Evolutionary conservation across 2,329 filamentous ascomycete genomes (phyloP).

Genomic region (Penicillium sp.): DNA sequence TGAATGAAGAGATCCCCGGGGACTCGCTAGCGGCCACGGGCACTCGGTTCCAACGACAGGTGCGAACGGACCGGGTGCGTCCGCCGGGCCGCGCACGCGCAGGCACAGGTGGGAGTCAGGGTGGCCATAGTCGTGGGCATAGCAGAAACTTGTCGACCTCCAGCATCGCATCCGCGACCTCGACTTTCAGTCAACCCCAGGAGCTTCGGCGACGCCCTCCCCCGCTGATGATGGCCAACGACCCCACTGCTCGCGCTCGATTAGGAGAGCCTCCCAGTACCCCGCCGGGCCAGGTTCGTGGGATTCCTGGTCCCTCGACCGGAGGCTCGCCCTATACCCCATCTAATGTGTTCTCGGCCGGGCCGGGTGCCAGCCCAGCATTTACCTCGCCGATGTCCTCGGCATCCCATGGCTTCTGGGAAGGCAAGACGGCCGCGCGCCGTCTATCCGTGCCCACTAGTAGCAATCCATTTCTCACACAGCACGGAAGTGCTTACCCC

Average conservation of each 20-base stretch:
- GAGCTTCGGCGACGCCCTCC: constrained; percentile 71
- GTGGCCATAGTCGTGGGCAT: constrained; percentile 71
- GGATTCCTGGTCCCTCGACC: constrained; percentile 65
- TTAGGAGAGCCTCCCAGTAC: constrained; percentile 61
- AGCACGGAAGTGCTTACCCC: constrained; percentile 55
- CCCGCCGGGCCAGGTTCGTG: constrained; percentile 62
- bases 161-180: constrained; percentile 74
- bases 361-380: constrained; percentile 67
- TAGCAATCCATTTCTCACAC: constrained; percentile 69
- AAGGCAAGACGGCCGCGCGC: constrained; percentile 64
- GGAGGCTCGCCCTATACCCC: constrained; percentile 78
- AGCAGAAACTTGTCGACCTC: constrained; percentile 82
- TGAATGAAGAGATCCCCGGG: constrained; percentile 92
- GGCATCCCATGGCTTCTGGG: constrained; percentile 71
- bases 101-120: constrained; percentile 71
- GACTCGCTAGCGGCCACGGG: constrained; percentile 91
- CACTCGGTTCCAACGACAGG: constrained; percentile 87
- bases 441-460: constrained; percentile 79
- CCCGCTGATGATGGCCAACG: constrained; percentile 76
- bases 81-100: constrained; percentile 72
- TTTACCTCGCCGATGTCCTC: constrained; percentile 74
- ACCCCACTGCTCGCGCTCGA: constrained; percentile 59
- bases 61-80: constrained; percentile 79
- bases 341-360: constrained; percentile 75
- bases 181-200: constrained; percentile 60